Evolutionary conservation across 1,284 basidiomycete species (phyloP).

Genomic region (Ganoderma leucocontextum): DNA sequence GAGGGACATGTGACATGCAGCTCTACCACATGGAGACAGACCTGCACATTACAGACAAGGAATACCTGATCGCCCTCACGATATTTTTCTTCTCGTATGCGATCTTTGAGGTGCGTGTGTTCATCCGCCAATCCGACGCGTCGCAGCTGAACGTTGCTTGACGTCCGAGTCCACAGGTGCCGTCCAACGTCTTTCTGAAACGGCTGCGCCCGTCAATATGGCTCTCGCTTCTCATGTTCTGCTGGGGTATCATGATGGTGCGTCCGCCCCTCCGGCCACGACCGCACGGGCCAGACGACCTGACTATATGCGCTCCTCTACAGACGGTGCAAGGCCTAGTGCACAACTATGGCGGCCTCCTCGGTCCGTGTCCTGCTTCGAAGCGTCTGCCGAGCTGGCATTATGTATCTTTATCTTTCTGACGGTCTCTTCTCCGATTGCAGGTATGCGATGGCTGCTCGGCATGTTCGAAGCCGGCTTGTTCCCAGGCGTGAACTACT

Average conservation of each 20-base stretch:
- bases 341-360: slow-evolving; percentile 67
- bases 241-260: slow-evolving; percentile 81
- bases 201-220: slow-evolving; percentile 72
- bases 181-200: slow-evolving; percentile 76
- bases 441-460: slow-evolving; percentile 71
- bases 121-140: background rate
- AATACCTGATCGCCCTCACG: slow-evolving; percentile 72
- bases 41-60: slow-evolving; percentile 65
- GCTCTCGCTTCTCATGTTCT: slow-evolving; percentile 69
- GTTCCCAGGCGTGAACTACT: slow-evolving; percentile 73
- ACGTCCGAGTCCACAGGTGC: slow-evolving; percentile 50
- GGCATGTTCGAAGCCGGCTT: slow-evolving; percentile 78
- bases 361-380: slow-evolving; percentile 49
- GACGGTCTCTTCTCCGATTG: slow-evolving; percentile 2
- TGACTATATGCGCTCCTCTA: slow-evolving; percentile 1
- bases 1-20: slow-evolving; percentile 42
- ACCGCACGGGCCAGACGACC: background rate
- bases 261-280: slow-evolving; percentile 13
- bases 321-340: slow-evolving; percentile 76
- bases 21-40: slow-evolving; percentile 63
- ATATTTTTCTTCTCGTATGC: slow-evolving; percentile 73
- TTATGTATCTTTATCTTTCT: slow-evolving; percentile 3
- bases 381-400: background rate
- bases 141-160: background rate
- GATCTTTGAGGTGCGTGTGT: slow-evolving; percentile 60